phyloP scores from a whole-genome alignment of 177 flowering plant species.

The Vitis hybrid region DNA sequence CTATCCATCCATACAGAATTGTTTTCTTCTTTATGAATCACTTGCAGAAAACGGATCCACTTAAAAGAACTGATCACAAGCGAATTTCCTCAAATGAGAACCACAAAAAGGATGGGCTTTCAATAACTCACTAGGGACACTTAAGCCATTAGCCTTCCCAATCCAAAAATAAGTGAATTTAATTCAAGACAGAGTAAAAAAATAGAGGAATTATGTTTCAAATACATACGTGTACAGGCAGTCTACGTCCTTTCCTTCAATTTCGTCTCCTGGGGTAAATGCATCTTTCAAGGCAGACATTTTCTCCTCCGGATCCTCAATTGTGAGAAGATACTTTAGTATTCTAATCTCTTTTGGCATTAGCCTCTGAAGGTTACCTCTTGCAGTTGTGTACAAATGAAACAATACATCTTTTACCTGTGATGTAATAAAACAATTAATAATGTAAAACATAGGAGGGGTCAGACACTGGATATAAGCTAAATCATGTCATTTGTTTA shows the following conservation, averaged over 20 bases:
- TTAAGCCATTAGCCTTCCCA: not conserved
- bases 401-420: constrained; percentile 76
- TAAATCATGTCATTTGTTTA: no score
- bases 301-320: constrained; percentile 73
- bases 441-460: not conserved
- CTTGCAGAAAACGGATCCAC: not conserved
- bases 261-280: constrained; percentile 88
- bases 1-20: no score
- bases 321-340: constrained; percentile 73
- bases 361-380: constrained; percentile 69
- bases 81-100: not conserved
- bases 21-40: not conserved
- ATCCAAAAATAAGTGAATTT: not conserved
- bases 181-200: not conserved
- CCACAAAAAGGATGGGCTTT: not conserved
- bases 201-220: not conserved
- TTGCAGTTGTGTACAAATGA: constrained; percentile 68
- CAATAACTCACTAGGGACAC: not conserved
- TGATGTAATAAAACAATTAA: constrained; percentile 24
- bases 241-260: constrained; percentile 75
- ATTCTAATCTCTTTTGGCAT: constrained; percentile 89
- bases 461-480: no score
- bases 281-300: constrained; percentile 71
- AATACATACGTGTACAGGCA: constrained; percentile 78
- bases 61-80: not conserved